Evolutionary conservation across 306 rosid genomes (phyloP).

Genomic region (Purshia tridentata): DNA sequence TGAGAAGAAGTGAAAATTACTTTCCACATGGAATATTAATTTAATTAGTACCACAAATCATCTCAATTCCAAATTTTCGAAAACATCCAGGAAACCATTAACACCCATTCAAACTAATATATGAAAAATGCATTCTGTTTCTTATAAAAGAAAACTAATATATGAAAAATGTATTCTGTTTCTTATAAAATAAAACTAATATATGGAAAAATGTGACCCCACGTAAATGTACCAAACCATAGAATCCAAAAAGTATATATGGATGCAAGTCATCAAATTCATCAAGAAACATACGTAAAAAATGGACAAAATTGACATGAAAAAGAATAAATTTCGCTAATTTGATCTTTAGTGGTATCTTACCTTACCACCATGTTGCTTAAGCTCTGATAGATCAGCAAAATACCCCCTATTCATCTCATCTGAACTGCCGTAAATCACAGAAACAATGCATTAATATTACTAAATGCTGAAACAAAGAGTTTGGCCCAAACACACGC

Average conservation of each 20-base stretch:
- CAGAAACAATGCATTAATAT: conserved; percentile 32
- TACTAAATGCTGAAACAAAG: conserved; percentile 11
- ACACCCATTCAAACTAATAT: neutral
- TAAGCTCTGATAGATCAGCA: conserved; percentile 72
- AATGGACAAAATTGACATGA: neutral
- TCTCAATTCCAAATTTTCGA: neutral
- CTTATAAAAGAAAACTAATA: too few species aligned
- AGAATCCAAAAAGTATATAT: neutral
- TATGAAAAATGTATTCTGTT: neutral
- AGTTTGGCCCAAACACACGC: neutral
- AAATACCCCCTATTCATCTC: conserved; percentile 84
- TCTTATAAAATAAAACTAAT: too few species aligned
- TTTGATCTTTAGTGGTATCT: conserved; percentile 29
- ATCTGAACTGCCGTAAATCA: conserved; percentile 66
- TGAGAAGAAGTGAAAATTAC: neutral
- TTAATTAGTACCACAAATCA: neutral
- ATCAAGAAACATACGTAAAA: neutral
- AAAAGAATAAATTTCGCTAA: neutral
- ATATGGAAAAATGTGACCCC: neutral
- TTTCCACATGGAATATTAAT: neutral
- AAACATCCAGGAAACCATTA: neutral
- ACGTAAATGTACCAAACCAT: neutral
- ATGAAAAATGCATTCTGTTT: too few species aligned
- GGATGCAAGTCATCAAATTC: neutral
- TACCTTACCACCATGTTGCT: conserved; percentile 92